Conservation (phyloP, 768 basidiomycete genomes). For the Phylloporus sp. region DNA sequence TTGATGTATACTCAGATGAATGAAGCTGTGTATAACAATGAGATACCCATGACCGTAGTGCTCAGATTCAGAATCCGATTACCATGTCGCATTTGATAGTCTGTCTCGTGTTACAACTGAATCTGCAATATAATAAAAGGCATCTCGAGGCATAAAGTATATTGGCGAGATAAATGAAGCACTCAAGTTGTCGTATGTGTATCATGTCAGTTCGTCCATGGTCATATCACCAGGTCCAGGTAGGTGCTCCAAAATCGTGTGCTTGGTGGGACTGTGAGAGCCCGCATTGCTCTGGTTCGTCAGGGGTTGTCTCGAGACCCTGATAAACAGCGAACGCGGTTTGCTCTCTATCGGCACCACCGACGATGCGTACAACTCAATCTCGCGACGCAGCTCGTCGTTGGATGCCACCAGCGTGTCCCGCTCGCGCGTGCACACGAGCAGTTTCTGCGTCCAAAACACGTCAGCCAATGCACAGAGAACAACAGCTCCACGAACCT, state of each 20-base stretch:
- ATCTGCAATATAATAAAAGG: no score
- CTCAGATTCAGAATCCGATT: no score
- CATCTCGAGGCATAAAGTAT: neutral
- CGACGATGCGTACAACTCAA: constrained; percentile 60
- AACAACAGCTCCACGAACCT: constrained; percentile 44
- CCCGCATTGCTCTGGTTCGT: constrained; percentile 38
- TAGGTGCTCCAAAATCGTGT: constrained; percentile 29
- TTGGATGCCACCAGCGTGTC: constrained; percentile 44
- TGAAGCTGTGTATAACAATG: no score
- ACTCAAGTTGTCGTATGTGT: constrained; percentile 2
- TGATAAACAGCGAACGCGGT: constrained; percentile 47
- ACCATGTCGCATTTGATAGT: no score
- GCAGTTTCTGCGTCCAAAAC: constrained; percentile 41
- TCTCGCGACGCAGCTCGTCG: constrained; percentile 47
- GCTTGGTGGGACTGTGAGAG: constrained; percentile 13
- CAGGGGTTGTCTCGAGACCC: constrained; percentile 47
- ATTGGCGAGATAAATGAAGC: constrained; percentile 17
- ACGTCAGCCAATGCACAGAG: neutral
- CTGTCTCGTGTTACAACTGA: no score
- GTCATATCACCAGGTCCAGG: constrained; percentile 49
- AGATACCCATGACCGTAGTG: no score
- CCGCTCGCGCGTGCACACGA: constrained; percentile 43
- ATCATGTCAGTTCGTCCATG: constrained; percentile 42
- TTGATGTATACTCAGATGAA: no score
- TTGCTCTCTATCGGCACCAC: constrained; percentile 46